Conservation (phyloP, 1,284 basidiomycete genomes). For the Neonothopanus nambi region DNA sequence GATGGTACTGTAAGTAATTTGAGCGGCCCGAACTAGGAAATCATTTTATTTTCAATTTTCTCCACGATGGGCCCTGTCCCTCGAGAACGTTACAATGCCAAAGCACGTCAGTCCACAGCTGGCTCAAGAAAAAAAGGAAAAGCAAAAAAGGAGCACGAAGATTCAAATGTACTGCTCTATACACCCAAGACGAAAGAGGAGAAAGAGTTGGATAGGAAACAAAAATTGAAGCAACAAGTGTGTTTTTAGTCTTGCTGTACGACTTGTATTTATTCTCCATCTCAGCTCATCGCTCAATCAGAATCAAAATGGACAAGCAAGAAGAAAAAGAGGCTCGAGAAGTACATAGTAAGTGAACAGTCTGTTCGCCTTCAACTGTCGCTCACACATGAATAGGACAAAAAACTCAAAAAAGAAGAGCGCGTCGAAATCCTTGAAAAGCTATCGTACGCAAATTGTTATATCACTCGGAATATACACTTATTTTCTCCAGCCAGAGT, state of each 20-base stretch:
- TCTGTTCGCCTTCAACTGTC: neutral
- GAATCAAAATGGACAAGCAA: slow-evolving; percentile 74
- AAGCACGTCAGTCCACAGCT: slow-evolving; percentile 58
- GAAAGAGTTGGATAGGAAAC: slow-evolving; percentile 60
- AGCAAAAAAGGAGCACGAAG: slow-evolving; percentile 30
- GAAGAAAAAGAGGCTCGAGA: slow-evolving; percentile 80
- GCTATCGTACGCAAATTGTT: slow-evolving; percentile 57
- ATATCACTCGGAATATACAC: slow-evolving; percentile 11
- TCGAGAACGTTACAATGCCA: slow-evolving; percentile 56
- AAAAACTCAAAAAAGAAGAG: slow-evolving; percentile 86
- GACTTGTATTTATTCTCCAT: slow-evolving; percentile 10
- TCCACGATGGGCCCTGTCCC: slow-evolving; percentile 35
- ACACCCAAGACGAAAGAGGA: slow-evolving; percentile 60
- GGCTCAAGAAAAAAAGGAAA: slow-evolving; percentile 37
- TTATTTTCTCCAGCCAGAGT: slow-evolving; percentile 56
- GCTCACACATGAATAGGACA: slow-evolving; percentile 52
- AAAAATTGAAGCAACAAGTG: slow-evolving; percentile 66
- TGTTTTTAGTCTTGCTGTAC: slow-evolving; percentile 18
- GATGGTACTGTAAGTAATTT: too few species aligned
- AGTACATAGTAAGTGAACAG: slow-evolving; percentile 69
- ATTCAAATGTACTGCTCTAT: slow-evolving; percentile 64
- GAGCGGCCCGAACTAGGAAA: too few species aligned
- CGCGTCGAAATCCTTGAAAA: slow-evolving; percentile 72
- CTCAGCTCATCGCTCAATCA: slow-evolving; percentile 56
- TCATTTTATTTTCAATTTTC: neutral